phyloP scores from a whole-genome alignment of 2,329 filamentous ascomycete genomes.

The Colletotrichum gloeosporioides region DNA sequence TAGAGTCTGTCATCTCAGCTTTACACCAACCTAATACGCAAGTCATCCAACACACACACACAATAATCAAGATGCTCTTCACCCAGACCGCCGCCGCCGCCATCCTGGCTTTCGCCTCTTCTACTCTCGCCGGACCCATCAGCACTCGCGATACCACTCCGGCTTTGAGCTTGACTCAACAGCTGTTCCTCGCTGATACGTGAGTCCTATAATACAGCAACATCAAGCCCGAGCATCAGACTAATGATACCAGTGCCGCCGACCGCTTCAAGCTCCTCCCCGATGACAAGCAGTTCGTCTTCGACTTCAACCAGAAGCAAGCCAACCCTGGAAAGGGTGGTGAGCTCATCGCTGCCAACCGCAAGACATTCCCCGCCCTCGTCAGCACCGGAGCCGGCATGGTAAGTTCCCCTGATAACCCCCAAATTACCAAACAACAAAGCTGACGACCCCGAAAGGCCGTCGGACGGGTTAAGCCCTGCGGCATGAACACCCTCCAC shows the following conservation, averaged over 20 bases:
- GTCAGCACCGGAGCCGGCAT: slow-evolving; percentile 56
- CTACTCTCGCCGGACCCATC: slow-evolving; percentile 30
- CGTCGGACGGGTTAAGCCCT: slow-evolving; percentile 55
- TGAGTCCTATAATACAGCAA: slow-evolving; percentile 25
- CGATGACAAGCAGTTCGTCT: slow-evolving; percentile 51
- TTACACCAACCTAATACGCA: background rate
- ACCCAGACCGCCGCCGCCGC: slow-evolving; percentile 34
- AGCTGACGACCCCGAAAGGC: slow-evolving; percentile 27
- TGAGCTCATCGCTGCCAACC: slow-evolving; percentile 56
- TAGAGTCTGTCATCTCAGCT: background rate
- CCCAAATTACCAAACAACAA: background rate
- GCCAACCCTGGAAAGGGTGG: slow-evolving; percentile 45
- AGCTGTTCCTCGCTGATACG: slow-evolving; percentile 45
- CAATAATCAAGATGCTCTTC: slow-evolving; percentile 34
- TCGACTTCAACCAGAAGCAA: slow-evolving; percentile 48
- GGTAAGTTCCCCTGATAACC: background rate
- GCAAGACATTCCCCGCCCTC: slow-evolving; percentile 62
- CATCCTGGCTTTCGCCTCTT: slow-evolving; percentile 44
- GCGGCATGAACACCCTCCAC: slow-evolving; percentile 63
- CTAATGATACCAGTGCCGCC: slow-evolving; percentile 37
- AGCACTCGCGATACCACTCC: slow-evolving; percentile 11
- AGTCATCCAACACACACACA: background rate
- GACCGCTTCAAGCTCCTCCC: slow-evolving; percentile 49
- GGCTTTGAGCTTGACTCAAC: slow-evolving; percentile 32
- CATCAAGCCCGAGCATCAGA: background rate